Evolutionary conservation across 176 grass and related monocot species (phyloP), one percentile per base, ranked within the genome.

Genomic region (Phragmites australis): DNA sequence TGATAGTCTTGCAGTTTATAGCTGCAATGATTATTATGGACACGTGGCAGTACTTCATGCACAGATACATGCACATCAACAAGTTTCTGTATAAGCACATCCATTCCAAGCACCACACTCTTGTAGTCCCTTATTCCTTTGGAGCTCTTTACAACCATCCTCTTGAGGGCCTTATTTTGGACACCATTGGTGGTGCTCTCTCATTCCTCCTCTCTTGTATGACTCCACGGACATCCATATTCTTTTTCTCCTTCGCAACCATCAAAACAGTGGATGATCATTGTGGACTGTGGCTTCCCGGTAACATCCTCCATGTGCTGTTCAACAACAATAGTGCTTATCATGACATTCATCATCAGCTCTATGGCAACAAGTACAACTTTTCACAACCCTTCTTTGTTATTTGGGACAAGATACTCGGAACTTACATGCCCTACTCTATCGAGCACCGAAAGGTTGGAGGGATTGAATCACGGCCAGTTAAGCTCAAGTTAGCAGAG

Each of bases 1-100:
- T 90, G 51, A 87, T 93, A 79, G 64, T 51, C 13, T 62, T 87
- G 25, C 92, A 94, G 72, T 91, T 92, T 70, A 22, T 87, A 13
- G 25, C 85, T 56, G 92, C 83, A 19, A 97, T 97, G 93, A 32
- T 90, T 48, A 88, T 97, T 41, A 85, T 97, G 91, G 94, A 97
- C 45, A 91, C 94, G 76, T 97, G 94, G 94, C 94, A 97, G 69
- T 93, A 97, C 58, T 97, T 97, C 77, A 91, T 93, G 83, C 94
- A 97, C 81, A 78, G 94, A 78, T 97, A 89, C 78, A 97, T 97
- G 91, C 91, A 97, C 86, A 62, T 78, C 17, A 97, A 97, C 83
- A 97, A 90, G 54, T 93, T 97, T 34, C 41, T 93, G 2, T 93
- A 97, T 75, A 90, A 87, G 25, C 93, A 97, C 73, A 93, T 97